Conservation (phyloP, 2,329 filamentous ascomycete genomes). For the Phoma sp. region DNA sequence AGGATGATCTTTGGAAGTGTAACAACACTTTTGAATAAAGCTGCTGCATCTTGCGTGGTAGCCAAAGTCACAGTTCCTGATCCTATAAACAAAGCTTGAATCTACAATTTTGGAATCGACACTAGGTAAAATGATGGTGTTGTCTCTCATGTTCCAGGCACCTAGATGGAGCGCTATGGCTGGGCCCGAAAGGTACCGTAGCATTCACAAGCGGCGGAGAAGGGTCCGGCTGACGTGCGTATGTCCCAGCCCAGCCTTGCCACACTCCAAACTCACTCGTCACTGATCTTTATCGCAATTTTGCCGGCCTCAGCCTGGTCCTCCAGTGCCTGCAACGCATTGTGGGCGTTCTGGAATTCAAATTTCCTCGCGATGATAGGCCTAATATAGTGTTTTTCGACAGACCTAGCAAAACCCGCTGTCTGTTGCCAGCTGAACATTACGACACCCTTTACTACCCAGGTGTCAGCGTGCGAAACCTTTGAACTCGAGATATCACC, state of each 20-base stretch:
- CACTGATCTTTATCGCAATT: conserved; percentile 16
- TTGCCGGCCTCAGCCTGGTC: conserved; percentile 30
- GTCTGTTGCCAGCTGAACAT: conserved; percentile 24
- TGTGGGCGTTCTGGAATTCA: conserved; percentile 19
- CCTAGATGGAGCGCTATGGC: no score
- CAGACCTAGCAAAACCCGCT: conserved; percentile 25
- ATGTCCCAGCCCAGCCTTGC: background rate
- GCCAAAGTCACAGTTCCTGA: no score
- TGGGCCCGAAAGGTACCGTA: no score
- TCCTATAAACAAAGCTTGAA: no score
- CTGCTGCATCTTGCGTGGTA: no score
- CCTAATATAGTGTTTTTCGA: conserved; percentile 27
- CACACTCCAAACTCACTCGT: background rate
- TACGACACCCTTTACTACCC: conserved; percentile 26
- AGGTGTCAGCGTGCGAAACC: background rate
- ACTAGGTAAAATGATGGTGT: no score
- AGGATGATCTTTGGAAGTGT: no score
- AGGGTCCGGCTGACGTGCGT: background rate
- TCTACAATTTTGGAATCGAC: no score
- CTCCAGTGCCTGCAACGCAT: conserved; percentile 27
- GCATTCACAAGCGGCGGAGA: background rate
- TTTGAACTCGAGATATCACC: conserved; percentile 4
- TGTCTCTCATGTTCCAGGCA: no score
- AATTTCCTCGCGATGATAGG: conserved; percentile 28
- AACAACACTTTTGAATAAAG: no score